Conservation (phyloP, 495 filamentous ascomycete species). For the Collariella sp. region DNA sequence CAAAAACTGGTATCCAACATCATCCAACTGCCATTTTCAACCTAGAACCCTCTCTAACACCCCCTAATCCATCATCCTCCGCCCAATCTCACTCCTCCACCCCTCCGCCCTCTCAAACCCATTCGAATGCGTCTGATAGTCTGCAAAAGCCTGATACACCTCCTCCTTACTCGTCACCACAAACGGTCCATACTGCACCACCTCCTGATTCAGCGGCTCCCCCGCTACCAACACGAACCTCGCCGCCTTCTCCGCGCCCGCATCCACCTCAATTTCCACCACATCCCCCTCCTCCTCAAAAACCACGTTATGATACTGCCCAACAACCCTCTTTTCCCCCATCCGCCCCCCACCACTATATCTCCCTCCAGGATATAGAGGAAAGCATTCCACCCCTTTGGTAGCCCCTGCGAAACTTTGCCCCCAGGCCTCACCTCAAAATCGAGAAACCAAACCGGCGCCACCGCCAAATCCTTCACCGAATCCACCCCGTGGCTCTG, state of each 20-base stretch:
- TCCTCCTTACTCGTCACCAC: constrained; percentile 76
- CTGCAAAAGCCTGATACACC: constrained; percentile 82
- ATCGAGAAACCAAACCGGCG: constrained; percentile 89
- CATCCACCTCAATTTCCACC: constrained; percentile 59
- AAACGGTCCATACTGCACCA: constrained; percentile 96
- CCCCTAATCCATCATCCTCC: constrained; percentile 40
- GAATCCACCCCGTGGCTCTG: constrained; percentile 74
- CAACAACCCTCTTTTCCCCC: constrained; percentile 46
- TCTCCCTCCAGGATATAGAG: constrained; percentile 70
- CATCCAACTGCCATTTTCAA: too few relatives aligned
- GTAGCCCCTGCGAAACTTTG: constrained; percentile 61
- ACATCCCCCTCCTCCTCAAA: constrained; percentile 74
- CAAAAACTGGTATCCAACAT: too few relatives aligned
- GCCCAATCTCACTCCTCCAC: constrained; percentile 93
- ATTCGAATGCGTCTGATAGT: constrained; percentile 76
- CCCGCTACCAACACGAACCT: constrained; percentile 78
- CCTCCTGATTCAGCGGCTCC: constrained; percentile 77
- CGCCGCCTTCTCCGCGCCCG: constrained; percentile 54
- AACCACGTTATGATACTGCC: constrained; percentile 79
- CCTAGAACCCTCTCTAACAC: background rate
- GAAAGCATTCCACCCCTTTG: constrained; percentile 84
- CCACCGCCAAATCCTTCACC: constrained; percentile 85
- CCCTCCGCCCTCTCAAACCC: constrained; percentile 79
- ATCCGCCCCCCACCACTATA: constrained; percentile 52
- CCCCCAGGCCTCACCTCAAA: constrained; percentile 75